Base-by-base conservation (phyloP, 2,329 filamentous ascomycete species). In the Elsinoe ampelina region DNA sequence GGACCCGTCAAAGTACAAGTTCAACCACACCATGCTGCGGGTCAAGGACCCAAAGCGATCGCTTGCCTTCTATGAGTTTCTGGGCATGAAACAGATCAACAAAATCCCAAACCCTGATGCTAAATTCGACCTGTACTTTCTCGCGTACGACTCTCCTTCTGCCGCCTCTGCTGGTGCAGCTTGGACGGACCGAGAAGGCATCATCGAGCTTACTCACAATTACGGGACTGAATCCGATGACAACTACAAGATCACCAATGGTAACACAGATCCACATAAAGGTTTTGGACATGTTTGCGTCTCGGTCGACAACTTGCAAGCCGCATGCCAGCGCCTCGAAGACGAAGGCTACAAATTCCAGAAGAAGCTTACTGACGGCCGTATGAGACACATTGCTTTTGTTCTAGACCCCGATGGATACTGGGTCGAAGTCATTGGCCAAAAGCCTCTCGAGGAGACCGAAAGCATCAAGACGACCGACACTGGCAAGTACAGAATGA, bases 51-150 rank as follows among this genome's bases (percentile, higher is more conserved):
- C 92, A 10, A 85, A 91, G 73, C 82, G 79, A 36, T 68, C 68
- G 81, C 83, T 97, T 72, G 87, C 92, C 64, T 98, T 95, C 74
- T 98, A 97, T 73, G 85, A 95, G 69, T 87, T 89, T 71, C 81
- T 98, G 15, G 93, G 93, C 65, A 84, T 97, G 80, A 90, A 79
- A 68, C 73, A 90, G 61, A 80, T 97, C 71, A 83, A 88, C 67
- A 87, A 91, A 73, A 78, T 93, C 47, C 77, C 86, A 61, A 87
- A 89, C 67, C 87, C 91, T 12, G 90, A 95, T 59, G 83, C 82
- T 71, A 95, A 95, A 68, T 97, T 97, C 72, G 89, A 93, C 66
- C 82, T 96, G 26, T 97, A 97, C 78, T 97, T 97, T 75, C 79
- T 98, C 59, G 90, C 85, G 59, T 97, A 95, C 74, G 86, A 95